Evolutionary conservation across 345 rosid genomes (phyloP).

Genomic region (Salix koriyanagi): DNA sequence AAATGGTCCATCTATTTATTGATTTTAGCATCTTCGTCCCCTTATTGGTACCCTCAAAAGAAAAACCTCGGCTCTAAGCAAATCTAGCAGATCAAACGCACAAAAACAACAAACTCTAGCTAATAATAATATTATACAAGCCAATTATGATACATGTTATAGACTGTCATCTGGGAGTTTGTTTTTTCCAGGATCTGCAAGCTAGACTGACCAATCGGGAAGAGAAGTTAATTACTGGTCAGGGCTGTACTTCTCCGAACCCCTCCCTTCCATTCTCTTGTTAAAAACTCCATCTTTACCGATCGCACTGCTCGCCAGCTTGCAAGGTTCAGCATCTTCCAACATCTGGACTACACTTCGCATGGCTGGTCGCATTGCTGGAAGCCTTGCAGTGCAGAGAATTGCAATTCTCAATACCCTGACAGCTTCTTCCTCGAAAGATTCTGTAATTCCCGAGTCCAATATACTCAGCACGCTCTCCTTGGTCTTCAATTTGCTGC

Average conservation of each 20-base stretch:
- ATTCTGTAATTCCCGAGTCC: slow-evolving; percentile 58
- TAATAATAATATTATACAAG: background rate
- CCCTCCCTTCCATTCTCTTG: background rate
- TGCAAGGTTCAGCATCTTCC: slow-evolving; percentile 69
- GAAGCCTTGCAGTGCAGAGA: slow-evolving; percentile 56
- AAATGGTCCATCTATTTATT: background rate
- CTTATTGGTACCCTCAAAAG: too few species aligned
- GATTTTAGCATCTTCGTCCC: background rate
- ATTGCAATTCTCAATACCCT: slow-evolving; percentile 65
- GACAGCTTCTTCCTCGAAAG: slow-evolving; percentile 55
- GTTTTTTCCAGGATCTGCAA: background rate
- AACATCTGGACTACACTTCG: slow-evolving; percentile 83
- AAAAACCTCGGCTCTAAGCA: background rate
- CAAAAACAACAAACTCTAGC: background rate
- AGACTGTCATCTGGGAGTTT: background rate
- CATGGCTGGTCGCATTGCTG: slow-evolving; percentile 72
- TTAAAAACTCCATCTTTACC: slow-evolving; percentile 9
- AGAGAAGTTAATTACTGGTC: background rate
- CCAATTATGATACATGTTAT: background rate
- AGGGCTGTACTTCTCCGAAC: background rate
- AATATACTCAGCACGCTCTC: slow-evolving; percentile 50
- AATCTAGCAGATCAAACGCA: background rate
- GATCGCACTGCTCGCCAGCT: slow-evolving; percentile 42
- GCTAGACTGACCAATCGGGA: background rate
- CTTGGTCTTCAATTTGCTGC: slow-evolving; percentile 51